Conservation (phyloP, 2,329 filamentous ascomycete genomes). For the Fragosphaeria purpurea region DNA sequence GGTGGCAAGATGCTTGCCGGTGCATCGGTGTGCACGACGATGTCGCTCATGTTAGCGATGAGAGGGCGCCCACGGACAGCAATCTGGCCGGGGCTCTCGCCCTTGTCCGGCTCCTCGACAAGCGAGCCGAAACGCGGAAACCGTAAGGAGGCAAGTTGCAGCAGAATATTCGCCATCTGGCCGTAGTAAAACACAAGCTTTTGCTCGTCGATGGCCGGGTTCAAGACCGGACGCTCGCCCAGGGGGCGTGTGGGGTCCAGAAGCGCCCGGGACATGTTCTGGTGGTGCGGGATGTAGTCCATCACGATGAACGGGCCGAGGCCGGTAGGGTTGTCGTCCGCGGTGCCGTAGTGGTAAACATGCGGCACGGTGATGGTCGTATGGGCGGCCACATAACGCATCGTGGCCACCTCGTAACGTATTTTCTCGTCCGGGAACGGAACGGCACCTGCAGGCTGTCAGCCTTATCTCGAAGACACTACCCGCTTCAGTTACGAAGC, state of each 20-base stretch:
- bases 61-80: background rate
- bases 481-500: too few relatives aligned
- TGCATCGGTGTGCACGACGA: background rate
- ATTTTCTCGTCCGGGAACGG: conserved; percentile 26
- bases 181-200: background rate
- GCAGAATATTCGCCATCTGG: background rate
- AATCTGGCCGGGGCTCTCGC: background rate
- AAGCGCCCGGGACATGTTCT: background rate
- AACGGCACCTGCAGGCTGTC: background rate
- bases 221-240: background rate
- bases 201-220: background rate
- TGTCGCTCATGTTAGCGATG: background rate
- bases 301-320: conserved; percentile 29
- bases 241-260: background rate
- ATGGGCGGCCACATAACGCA: conserved; percentile 21
- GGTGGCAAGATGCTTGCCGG: background rate
- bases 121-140: background rate
- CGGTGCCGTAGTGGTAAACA: conserved; percentile 21
- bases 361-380: conserved; percentile 26
- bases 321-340: conserved; percentile 21
- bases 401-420: conserved; percentile 24
- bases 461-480: background rate
- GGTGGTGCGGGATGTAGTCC: conserved; percentile 15
- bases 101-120: background rate
- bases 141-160: background rate